These are phyloP conservation scores for Dothidotthia symphoricarpi DNA, from an alignment of 2,329 filamentous ascomycete species.

Conservation along the genomic window DNA sequence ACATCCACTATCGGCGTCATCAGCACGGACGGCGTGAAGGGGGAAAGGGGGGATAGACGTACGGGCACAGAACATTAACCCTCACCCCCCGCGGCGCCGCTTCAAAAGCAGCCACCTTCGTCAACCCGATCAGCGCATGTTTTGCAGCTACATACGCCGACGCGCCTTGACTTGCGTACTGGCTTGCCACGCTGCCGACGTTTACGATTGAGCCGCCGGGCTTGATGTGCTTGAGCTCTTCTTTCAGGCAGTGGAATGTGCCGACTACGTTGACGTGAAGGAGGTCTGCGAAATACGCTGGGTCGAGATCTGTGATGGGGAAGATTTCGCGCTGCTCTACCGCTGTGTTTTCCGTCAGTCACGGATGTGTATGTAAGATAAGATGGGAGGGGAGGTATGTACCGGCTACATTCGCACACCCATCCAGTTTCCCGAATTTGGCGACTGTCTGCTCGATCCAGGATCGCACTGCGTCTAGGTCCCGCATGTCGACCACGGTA, in stretches of 20 bases:
- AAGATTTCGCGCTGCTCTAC: conserved; percentile 16
- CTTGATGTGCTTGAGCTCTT: conserved; percentile 19
- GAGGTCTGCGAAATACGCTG: conserved; percentile 8
- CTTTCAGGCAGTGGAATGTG: conserved; percentile 11
- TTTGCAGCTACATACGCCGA: conserved; percentile 49
- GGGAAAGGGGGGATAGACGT: neutral
- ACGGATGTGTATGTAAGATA: too few species aligned
- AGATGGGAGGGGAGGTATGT: too few species aligned
- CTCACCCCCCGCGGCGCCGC: conserved; percentile 49
- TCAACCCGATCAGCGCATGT: conserved; percentile 48
- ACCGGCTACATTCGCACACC: conserved; percentile 16
- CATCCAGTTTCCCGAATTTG: conserved; percentile 13
- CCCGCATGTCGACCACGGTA: conserved; percentile 7
- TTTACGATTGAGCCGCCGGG: conserved; percentile 17
- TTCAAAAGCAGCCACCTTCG: conserved; percentile 49
- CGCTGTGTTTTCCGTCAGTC: too few species aligned
- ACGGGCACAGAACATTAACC: conserved; percentile 51
- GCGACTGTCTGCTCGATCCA: conserved; percentile 12
- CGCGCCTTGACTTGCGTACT: conserved; percentile 11
- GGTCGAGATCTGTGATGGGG: conserved; percentile 12
- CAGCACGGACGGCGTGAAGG: too few species aligned
- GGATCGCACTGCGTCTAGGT: conserved; percentile 5
- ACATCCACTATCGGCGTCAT: conserved; percentile 3
- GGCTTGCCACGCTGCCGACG: conserved; percentile 10
- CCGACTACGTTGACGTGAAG: conserved; percentile 11